These are phyloP conservation scores for Vaccinium vitisidaea DNA, from an alignment of 148 eudicot genomes.

Conservation along the genomic window DNA sequence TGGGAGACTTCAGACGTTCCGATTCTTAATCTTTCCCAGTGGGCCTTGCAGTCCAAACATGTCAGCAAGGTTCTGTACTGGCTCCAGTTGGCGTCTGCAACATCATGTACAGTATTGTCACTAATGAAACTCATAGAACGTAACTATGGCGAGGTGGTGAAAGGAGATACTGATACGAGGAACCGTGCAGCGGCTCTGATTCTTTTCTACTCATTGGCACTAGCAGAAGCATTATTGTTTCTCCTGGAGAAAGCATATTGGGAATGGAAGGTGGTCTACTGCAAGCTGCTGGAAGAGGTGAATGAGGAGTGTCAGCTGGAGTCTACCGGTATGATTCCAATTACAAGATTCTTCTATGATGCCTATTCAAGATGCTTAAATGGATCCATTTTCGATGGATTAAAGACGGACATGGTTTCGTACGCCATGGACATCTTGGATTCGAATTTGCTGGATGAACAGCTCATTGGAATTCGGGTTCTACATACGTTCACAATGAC, in stretches of 20 bases:
- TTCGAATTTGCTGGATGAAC: constrained; percentile 64
- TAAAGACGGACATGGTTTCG: constrained; percentile 87
- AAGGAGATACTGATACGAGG: constrained; percentile 58
- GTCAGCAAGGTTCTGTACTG: constrained; percentile 68
- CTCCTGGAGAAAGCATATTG: constrained; percentile 80
- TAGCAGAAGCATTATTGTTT: constrained; percentile 83
- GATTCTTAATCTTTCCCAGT: constrained; percentile 48
- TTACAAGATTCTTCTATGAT: constrained; percentile 44
- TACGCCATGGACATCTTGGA: constrained; percentile 69
- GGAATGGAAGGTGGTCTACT: constrained; percentile 54
- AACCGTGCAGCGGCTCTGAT: constrained; percentile 63
- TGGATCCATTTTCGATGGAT: constrained; percentile 75
- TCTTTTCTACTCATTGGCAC: constrained; percentile 73
- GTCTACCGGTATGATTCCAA: constrained; percentile 50
- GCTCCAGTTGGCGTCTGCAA: constrained; percentile 70
- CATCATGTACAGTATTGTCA: constrained; percentile 65
- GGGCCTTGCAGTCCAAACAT: constrained; percentile 29
- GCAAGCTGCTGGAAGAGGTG: constrained; percentile 54
- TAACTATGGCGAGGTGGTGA: constrained; percentile 54
- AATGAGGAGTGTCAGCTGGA: constrained; percentile 66
- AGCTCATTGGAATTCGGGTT: constrained; percentile 66
- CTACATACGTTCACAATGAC: constrained; percentile 40
- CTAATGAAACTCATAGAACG: constrained; percentile 51
- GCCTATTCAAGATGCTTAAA: constrained; percentile 62
- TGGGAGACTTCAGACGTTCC: constrained; percentile 76